Evolutionary conservation across 495 filamentous ascomycete genomes (phyloP), one percentile per base, ranked within the genome.

Genomic region (Pyronema domesticum): DNA sequence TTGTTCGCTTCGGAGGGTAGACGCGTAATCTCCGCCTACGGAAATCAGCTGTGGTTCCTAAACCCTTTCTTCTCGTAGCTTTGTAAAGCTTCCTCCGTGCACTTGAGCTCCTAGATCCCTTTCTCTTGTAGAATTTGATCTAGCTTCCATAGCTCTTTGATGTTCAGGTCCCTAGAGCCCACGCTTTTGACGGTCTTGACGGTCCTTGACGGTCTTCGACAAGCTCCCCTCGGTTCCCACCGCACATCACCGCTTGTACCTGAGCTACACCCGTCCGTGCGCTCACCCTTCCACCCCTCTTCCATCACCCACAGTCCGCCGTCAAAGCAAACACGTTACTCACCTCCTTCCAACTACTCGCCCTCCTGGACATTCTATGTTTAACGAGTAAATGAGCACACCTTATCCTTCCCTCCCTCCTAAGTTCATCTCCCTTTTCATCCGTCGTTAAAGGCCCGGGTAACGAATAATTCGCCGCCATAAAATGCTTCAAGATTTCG

Each of bases 321-420:
- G 23, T 30, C 23, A 30, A 30, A 5, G 23, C 23, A 30, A 30
- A 30, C 23, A 30, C 1, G 23, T 30, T 30, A 42, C 39, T 42
- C 39, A 42, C 39, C 39, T 94, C 83, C 52, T 83, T 78, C 93
- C 91, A 96, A 69, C 84, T 91, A 58, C 83, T 83, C 13, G 91
- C 86, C 35, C 89, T 76, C 50, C 91, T 76, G 59, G 84, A 91
- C 53, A 87, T 82, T 35, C 72, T 74, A 64, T 98, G 91, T 76
- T 98, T 98, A 55, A 98, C 82, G 30, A 98, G 74, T 56, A 98
- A 67, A 67, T 98, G 91, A 37, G 83, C 85, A 56, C 80, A 82
- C 45, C 89, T 85, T 55, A 98, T 96, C 72, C 95, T 94, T 55
- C 83, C 86, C 14, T 82, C 79, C 23, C 23, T 1, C 5, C 23